These are phyloP conservation scores for Elsinoe perseae DNA, from an alignment of 2,329 filamentous ascomycete species.

Conservation along the genomic window DNA sequence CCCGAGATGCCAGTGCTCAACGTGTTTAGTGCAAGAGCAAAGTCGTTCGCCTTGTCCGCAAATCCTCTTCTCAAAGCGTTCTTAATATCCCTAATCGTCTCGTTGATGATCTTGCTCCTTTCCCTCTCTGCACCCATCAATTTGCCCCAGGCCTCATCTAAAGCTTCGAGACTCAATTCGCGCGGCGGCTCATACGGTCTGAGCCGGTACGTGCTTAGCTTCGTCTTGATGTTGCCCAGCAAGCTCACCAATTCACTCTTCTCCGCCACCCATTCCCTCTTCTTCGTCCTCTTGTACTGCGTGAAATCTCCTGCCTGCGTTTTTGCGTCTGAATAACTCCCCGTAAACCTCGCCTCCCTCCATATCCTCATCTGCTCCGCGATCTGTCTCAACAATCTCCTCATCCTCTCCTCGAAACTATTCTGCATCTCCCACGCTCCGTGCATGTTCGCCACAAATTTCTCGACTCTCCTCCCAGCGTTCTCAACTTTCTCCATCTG, in stretches of 20 bases:
- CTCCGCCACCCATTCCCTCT: constrained; percentile 93
- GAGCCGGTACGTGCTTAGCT: constrained; percentile 87
- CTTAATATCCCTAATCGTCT: constrained; percentile 98
- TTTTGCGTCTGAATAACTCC: constrained; percentile 89
- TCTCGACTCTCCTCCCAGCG: constrained; percentile 89
- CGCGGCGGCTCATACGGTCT: constrained; percentile 83
- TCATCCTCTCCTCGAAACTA: constrained; percentile 86
- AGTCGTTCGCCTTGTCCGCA: constrained; percentile 97
- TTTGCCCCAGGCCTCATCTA: constrained; percentile 74
- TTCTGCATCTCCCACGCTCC: constrained; percentile 99
- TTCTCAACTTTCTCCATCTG: constrained; percentile 99
- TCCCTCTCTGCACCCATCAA: constrained; percentile 78
- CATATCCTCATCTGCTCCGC: constrained; percentile 65
- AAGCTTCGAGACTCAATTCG: constrained; percentile 70
- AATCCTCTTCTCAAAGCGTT: constrained; percentile 87
- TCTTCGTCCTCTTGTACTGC: constrained; percentile 81
- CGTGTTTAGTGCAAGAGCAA: constrained; percentile 89
- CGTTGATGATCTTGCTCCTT: constrained; percentile 89
- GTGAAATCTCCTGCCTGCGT: constrained; percentile 73
- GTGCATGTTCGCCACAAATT: constrained; percentile 98
- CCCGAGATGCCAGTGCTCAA: constrained; percentile 91
- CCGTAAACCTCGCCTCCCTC: constrained; percentile 75
- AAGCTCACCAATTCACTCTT: constrained; percentile 92
- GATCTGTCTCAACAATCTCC: constrained; percentile 68
- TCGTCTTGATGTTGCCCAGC: constrained; percentile 97